Evolutionary conservation across 2,329 filamentous ascomycete species (phyloP).

Genomic region (Aspergillus cejpii): DNA sequence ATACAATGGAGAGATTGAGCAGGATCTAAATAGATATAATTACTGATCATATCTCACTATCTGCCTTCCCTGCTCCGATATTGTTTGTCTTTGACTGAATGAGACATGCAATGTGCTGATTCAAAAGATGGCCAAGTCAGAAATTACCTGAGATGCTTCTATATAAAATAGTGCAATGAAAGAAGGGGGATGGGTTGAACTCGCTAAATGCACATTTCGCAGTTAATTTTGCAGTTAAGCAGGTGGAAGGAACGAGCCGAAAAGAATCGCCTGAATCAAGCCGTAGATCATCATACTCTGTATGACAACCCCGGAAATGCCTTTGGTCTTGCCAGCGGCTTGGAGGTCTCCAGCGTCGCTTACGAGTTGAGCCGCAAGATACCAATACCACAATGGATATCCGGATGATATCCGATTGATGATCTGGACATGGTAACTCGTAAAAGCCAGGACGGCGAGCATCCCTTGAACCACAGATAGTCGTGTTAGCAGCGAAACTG

Average conservation of each 20-base stretch:
- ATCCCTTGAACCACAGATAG: conserved; percentile 67
- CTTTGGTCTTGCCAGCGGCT: conserved; percentile 12
- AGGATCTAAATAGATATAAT: too few species aligned
- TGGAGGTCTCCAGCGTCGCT: conserved; percentile 13
- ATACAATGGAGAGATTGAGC: not conserved
- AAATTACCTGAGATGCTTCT: too few species aligned
- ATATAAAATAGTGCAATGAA: not conserved
- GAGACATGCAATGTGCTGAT: too few species aligned
- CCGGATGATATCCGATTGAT: conserved; percentile 82
- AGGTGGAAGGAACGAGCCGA: conserved; percentile 84
- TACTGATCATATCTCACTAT: too few species aligned
- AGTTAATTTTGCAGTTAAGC: too few species aligned
- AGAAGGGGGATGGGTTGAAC: not conserved
- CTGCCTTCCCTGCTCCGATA: too few species aligned
- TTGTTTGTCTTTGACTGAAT: too few species aligned
- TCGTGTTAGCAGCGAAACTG: conserved; percentile 38
- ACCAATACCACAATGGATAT: conserved; percentile 85
- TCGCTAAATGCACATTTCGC: not conserved
- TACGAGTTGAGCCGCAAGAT: conserved; percentile 51
- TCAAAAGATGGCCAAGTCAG: too few species aligned
- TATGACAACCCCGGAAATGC: conserved; percentile 40
- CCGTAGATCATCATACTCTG: conserved; percentile 75
- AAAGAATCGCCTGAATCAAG: conserved; percentile 73
- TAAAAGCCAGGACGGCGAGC: conserved; percentile 64
- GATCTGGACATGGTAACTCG: conserved; percentile 87